A percentile compares a stretch with the other conserved stretches of the same genome.
Evolutionary conservation across 148 eudicot genomes (phyloP).

Genomic region (Heliamphora exappendiculata): DNA sequence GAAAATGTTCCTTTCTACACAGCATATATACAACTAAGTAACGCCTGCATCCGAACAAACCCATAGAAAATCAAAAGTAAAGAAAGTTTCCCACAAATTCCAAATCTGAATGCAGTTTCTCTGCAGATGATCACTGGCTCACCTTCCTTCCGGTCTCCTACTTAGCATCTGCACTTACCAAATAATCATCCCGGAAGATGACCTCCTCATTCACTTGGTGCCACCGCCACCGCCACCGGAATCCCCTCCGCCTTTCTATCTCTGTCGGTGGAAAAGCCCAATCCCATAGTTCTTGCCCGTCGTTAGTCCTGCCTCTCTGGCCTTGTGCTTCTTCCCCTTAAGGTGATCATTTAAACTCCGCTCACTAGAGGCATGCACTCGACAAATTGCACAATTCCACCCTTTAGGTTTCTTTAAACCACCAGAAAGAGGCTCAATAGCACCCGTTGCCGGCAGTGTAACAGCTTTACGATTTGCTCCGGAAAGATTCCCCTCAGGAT

Average conservation of each 20-base stretch:
- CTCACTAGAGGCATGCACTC: conserved; percentile 43
- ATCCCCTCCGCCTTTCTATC: not conserved
- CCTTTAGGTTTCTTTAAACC: conserved; percentile 26
- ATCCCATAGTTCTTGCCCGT: conserved; percentile 28
- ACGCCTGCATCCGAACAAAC: conserved; percentile 2
- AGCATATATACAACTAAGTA: not conserved
- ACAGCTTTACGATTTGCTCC: conserved; percentile 52
- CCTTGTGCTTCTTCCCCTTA: conserved; percentile 61
- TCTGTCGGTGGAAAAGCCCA: conserved; percentile 30
- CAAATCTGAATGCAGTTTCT: not conserved
- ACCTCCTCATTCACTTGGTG: not conserved
- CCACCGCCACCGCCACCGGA: not conserved
- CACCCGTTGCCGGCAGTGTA: conserved; percentile 20
- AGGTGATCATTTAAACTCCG: conserved; percentile 46
- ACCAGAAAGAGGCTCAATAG: conserved; percentile 11
- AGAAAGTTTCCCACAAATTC: not conserved
- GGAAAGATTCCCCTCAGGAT: conserved; percentile 23
- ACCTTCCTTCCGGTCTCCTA: not conserved
- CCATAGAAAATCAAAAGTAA: not conserved
- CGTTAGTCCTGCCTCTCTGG: conserved; percentile 30
- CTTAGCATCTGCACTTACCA: not conserved
- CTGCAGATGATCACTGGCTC: not conserved
- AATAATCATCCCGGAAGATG: not conserved
- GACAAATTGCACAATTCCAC: conserved; percentile 60
- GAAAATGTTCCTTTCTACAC: not conserved